These are phyloP conservation scores for Pistacia vera DNA, from an alignment of 345 rosid genomes.

Conservation along the genomic window DNA sequence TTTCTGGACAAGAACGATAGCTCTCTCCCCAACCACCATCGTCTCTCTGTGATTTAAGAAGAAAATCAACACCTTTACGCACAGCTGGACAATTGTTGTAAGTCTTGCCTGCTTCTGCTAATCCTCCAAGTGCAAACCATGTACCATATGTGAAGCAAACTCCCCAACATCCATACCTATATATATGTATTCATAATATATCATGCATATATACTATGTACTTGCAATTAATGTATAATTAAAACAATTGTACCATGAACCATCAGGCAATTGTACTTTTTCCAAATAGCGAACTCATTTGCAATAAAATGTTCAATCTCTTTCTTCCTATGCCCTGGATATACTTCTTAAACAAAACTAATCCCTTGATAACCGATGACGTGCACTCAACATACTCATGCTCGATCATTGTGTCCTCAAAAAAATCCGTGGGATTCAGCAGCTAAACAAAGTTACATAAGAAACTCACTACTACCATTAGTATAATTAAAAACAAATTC, in stretches of 20 bases:
- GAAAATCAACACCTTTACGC: constrained; percentile 47
- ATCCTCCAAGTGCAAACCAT: constrained; percentile 53
- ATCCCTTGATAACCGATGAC: too few species aligned
- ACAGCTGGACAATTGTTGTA: constrained; percentile 34
- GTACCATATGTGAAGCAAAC: constrained; percentile 52
- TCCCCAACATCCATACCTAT: constrained; percentile 62
- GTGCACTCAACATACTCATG: too few species aligned
- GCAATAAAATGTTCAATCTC: constrained; percentile 42
- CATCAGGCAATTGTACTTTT: constrained; percentile 42
- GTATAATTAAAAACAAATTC: background rate
- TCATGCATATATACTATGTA: too few species aligned
- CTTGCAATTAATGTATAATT: too few species aligned
- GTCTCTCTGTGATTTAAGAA: constrained; percentile 35
- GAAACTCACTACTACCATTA: too few species aligned
- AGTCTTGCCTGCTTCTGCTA: constrained; percentile 49
- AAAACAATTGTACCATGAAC: constrained; percentile 34
- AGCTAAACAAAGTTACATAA: too few species aligned
- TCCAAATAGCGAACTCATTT: constrained; percentile 36
- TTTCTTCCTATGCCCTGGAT: constrained; percentile 47
- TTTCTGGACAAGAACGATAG: constrained; percentile 47
- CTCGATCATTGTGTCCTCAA: too few species aligned
- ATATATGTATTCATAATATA: too few species aligned
- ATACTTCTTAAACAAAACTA: constrained; percentile 42
- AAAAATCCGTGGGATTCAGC: too few species aligned
- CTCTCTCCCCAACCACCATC: constrained; percentile 75